These are phyloP conservation scores for Phytophthora capsici DNA, from an alignment of 352 stramenopile species.

Conservation along the genomic window DNA sequence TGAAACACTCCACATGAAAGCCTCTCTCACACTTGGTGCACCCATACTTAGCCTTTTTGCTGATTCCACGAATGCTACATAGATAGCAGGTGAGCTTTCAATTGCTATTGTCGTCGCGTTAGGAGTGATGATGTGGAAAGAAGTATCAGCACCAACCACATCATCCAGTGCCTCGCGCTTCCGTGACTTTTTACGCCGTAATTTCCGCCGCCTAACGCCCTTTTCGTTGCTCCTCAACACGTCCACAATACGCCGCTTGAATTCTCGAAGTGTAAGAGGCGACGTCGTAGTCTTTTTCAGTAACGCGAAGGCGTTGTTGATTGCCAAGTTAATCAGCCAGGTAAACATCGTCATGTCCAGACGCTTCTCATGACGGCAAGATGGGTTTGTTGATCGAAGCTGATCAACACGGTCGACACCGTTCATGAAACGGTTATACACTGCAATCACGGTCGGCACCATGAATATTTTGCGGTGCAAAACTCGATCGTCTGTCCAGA, in stretches of 20 bases:
- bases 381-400: background rate
- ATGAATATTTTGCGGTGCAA: constrained; percentile 9
- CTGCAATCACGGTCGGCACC: background rate
- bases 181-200: background rate
- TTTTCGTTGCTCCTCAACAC: background rate
- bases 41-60: background rate
- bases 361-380: background rate
- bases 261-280: background rate
- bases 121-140: constrained; percentile 6
- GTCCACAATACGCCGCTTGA: constrained; percentile 14
- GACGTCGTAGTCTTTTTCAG: background rate
- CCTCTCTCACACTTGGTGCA: background rate
- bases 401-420: constrained; percentile 12
- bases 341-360: constrained; percentile 7
- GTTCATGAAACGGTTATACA: constrained; percentile 13
- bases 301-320: constrained; percentile 7
- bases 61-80: constrained; percentile 1
- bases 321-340: background rate
- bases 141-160: background rate
- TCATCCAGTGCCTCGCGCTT: background rate
- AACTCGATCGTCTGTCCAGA: background rate
- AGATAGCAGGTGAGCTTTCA: constrained; percentile 14
- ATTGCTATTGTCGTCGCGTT: constrained; percentile 2
- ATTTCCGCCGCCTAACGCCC: background rate
- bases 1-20: no score